phyloP scores from a whole-genome alignment of 2,329 filamentous ascomycete genomes.

The Clonostachys sp. region DNA sequence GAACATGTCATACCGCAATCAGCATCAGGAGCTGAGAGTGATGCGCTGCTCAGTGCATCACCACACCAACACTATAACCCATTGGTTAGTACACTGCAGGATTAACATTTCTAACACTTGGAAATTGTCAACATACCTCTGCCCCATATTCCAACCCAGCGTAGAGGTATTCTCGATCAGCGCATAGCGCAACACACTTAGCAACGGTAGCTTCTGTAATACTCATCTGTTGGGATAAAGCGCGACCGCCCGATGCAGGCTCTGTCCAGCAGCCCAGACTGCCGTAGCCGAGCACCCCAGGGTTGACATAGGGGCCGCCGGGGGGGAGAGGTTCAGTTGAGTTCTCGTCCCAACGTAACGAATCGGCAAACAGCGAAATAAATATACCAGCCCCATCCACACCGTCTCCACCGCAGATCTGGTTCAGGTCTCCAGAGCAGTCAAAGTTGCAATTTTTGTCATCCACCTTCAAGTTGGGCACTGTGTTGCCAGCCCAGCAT shows the following conservation, averaged over 20 bases:
- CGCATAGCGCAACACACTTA: conserved; percentile 24
- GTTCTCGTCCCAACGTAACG: conserved; percentile 17
- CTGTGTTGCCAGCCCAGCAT: conserved; percentile 48
- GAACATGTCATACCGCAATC: conserved; percentile 29
- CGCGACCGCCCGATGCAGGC: conserved; percentile 15
- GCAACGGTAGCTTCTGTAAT: conserved; percentile 21
- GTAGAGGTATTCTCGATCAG: conserved; percentile 14
- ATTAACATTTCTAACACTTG: neutral
- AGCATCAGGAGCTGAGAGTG: conserved; percentile 16
- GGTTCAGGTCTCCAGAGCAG: conserved; percentile 41
- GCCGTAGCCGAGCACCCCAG: conserved; percentile 24
- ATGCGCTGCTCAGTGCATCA: conserved; percentile 15
- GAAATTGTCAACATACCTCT: conserved; percentile 16
- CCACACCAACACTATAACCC: conserved; percentile 27
- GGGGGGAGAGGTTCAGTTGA: conserved; percentile 10
- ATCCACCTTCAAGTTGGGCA: conserved; percentile 35
- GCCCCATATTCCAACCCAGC: conserved; percentile 32
- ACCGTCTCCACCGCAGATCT: conserved; percentile 50
- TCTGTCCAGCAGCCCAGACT: conserved; percentile 34
- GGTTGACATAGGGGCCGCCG: conserved; percentile 24
- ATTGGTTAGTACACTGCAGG: no score
- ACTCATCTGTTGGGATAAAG: conserved; percentile 16
- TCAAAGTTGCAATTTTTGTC: conserved; percentile 45
- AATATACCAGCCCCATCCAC: conserved; percentile 25
- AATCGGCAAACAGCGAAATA: conserved; percentile 43